Evolutionary conservation across 768 basidiomycete species (phyloP), one percentile per base, ranked within the genome.

Genomic region (Kwoniella heveanensis): DNA sequence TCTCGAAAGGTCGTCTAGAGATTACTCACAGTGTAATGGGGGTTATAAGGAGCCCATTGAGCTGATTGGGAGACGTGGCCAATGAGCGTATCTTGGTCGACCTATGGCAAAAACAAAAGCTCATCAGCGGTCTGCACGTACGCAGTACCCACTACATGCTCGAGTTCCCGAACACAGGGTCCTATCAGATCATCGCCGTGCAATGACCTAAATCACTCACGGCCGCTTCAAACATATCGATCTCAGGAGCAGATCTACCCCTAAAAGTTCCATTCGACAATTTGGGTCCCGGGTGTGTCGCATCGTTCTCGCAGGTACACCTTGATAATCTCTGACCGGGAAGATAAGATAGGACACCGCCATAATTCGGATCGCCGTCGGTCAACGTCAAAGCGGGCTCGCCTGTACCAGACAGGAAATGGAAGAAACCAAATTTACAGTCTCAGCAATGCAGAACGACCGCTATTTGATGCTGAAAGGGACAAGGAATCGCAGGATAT

Each of bases 151-250:
- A n/a, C n/a, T n/a, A n/a, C n/a, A n/a, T n/a, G n/a, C n/a, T n/a
- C n/a, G n/a, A n/a, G n/a, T n/a, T n/a, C n/a, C n/a, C n/a, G n/a
- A n/a, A n/a, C n/a, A n/a, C n/a, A n/a, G n/a, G n/a, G n/a, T n/a
- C n/a, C n/a, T n/a, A n/a, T n/a, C n/a, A n/a, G n/a, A n/a, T n/a
- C n/a, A n/a, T n/a, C n/a, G n/a, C n/a, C n/a, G n/a, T n/a, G 15
- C 37, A 39, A 19, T 27, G 24, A 2, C 5, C 4, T 25, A 27
- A 13, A 27, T 29, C 5, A 74, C 62, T 48, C 58, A 78, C 88
- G 80, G 88, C 87, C 7, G 92, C 89, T 82, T 94, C 92, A 74
- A 94, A 87, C 27, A 92, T 83, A 83, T 95, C 92, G 46, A 95
- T 92, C 79, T 95, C 92, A 1, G 92, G 92, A 3, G 92, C 90